Evolutionary conservation across 1,284 basidiomycete genomes (phyloP), one percentile per base, ranked within the genome.

Genomic region (Tylopilus sp.): DNA sequence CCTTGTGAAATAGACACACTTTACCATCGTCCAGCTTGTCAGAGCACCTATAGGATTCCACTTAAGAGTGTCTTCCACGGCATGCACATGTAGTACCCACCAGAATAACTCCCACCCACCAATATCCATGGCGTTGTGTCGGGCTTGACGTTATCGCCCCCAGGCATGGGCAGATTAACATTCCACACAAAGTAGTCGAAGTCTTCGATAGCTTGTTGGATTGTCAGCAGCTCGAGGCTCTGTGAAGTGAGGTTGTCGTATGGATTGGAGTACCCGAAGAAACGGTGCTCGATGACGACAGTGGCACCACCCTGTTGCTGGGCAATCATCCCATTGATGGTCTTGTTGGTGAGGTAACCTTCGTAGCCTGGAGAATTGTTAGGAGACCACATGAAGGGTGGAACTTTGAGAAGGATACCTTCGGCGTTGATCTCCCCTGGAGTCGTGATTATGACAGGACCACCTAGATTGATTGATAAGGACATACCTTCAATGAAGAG

Each of bases 141-240:
- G 2, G 84, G 81, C 24, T 73, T 74, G 10, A 86, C 71, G 9
- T 69, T 60, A 53, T 78, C 74, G 6, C 85, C 85, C 39, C 77
- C 75, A 0, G 83, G 82, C 77, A 83, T 82, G 1, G 85, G 80
- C 34, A 88, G 72, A 28, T 77, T 67, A 2, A 80, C 85, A 57
- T 77, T 86, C 56, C 81, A 71, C 11, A 82, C 76, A 59, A 88
- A 89, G 66, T 83, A 85, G 35, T 73, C 81, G 26, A 87, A 66
- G 60, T 88, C 85, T 47, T 86, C 79, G 46, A 85, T 78, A 17
- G 82, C 81, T 68, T 88, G 86, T 59, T 86, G 78, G 42, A 88
- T 75, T 2, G 82, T 87, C 60, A 82, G 80, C 12, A 79, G 60
- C 45, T 70, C 66, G 44, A 88, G 70, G 59, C 78, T 83, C 53